phyloP scores from a whole-genome alignment of 768 basidiomycete genomes.

The Chalciporus chontae region DNA sequence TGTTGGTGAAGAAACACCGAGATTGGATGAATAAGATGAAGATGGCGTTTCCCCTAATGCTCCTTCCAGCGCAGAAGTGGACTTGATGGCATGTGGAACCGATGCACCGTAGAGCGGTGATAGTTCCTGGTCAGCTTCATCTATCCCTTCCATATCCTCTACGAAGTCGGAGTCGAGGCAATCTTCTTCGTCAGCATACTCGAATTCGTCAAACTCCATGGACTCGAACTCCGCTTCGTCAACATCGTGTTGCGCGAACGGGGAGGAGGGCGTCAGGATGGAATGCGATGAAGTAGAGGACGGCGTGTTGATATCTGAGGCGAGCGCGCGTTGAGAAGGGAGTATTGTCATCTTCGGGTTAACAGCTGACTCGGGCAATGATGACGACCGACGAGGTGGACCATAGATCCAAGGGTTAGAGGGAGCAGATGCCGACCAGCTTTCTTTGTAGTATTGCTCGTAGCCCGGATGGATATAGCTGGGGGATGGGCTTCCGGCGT shows the following conservation, averaged over 20 bases:
- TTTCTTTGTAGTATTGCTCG: slow-evolving; percentile 24
- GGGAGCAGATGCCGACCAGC: slow-evolving; percentile 8
- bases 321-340: slow-evolving; percentile 19
- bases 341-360: slow-evolving; percentile 29
- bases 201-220: slow-evolving; percentile 32
- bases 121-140: slow-evolving; percentile 11
- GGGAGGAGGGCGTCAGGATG: slow-evolving; percentile 30
- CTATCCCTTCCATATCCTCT: slow-evolving; percentile 32
- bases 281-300: slow-evolving; percentile 31
- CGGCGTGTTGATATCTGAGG: slow-evolving; percentile 29
- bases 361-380: slow-evolving; percentile 13
- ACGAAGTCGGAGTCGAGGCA: slow-evolving; percentile 30
- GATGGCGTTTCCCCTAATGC: slow-evolving; percentile 26
- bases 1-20: slow-evolving; percentile 12
- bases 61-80: slow-evolving; percentile 32
- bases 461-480: slow-evolving; percentile 20
- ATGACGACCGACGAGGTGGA: slow-evolving; percentile 13
- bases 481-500: slow-evolving; percentile 19
- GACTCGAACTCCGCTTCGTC: slow-evolving; percentile 8
- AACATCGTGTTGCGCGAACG: slow-evolving; percentile 21
- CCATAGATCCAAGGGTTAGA: slow-evolving; percentile 19
- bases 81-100: slow-evolving; percentile 24
- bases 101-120: slow-evolving; percentile 22
- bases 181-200: slow-evolving; percentile 31
- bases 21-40: slow-evolving; percentile 9